A percentile compares a stretch with the other conserved stretches of the same genome.
These are phyloP conservation scores for Dothiorella sarmentorum DNA, from an alignment of 2,329 filamentous ascomycete species.

Conservation along the genomic window DNA sequence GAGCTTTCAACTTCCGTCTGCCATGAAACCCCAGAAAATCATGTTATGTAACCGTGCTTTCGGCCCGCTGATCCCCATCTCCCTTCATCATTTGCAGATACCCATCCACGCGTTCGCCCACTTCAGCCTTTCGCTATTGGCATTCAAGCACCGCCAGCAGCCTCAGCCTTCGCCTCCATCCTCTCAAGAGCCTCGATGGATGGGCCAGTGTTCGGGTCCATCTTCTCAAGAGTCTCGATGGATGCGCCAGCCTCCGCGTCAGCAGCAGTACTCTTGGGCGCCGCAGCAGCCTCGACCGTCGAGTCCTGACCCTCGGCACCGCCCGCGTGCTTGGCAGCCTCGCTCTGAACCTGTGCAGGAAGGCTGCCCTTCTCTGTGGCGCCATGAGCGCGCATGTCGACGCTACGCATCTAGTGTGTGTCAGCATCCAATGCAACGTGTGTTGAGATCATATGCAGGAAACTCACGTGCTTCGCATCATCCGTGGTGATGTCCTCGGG, in stretches of 20 bases:
- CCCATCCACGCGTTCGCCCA: not conserved
- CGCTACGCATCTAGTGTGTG: slow-evolving; percentile 25
- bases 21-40: not conserved
- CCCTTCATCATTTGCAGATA: not conserved
- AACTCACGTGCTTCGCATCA: slow-evolving; percentile 25
- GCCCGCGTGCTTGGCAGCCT: slow-evolving; percentile 28
- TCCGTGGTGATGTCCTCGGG: slow-evolving; percentile 32
- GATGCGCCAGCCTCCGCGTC: not conserved
- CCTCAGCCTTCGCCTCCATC: not conserved
- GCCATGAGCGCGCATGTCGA: slow-evolving; percentile 32
- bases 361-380: slow-evolving; percentile 32
- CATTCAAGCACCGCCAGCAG: not conserved
- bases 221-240: too few relatives aligned
- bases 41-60: slow-evolving; percentile 14
- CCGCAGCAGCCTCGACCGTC: not conserved
- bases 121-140: not conserved
- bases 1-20: not conserved
- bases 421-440: not conserved
- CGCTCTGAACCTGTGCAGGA: slow-evolving; percentile 30
- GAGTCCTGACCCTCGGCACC: not conserved
- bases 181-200: too few relatives aligned
- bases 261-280: not conserved
- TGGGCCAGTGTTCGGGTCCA: too few relatives aligned
- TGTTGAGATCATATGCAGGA: not conserved
- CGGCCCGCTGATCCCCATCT: slow-evolving; percentile 7